Percentiles rank a stretch among this genome's conserved stretches.
These are phyloP conservation scores for Aspergillus sp. DNA, from an alignment of 2,329 filamentous ascomycete genomes.

Conservation along the genomic window DNA sequence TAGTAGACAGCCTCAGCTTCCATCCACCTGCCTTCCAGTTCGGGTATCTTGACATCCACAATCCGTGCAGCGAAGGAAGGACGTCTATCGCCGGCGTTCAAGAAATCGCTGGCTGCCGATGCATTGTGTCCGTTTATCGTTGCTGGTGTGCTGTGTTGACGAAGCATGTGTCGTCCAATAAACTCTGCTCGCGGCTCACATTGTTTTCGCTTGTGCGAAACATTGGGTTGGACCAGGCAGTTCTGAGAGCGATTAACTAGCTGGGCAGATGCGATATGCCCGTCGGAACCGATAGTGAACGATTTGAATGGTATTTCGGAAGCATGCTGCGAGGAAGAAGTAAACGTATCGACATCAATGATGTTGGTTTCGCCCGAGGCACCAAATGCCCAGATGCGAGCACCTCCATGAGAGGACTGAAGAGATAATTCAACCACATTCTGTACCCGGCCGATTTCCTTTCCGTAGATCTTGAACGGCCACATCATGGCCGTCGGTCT, in stretches of 20 bases:
- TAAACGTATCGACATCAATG: constrained; percentile 47
- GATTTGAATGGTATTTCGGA: constrained; percentile 24
- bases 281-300: constrained; percentile 26
- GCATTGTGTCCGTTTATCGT: constrained; percentile 8
- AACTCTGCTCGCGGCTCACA: constrained; percentile 23
- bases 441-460: constrained; percentile 47
- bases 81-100: constrained; percentile 15
- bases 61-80: constrained; percentile 38
- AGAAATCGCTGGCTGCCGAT: neutral
- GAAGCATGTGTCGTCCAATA: constrained; percentile 22
- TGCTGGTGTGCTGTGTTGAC: constrained; percentile 8
- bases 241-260: constrained; percentile 18
- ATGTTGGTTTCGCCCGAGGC: constrained; percentile 45
- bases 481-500: constrained; percentile 42
- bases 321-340: constrained; percentile 12
- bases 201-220: constrained; percentile 30
- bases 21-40: constrained; percentile 26
- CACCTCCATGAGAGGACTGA: constrained; percentile 40
- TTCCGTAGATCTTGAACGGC: constrained; percentile 53
- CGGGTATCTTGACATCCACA: constrained; percentile 37
- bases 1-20: constrained; percentile 13
- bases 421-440: constrained; percentile 54
- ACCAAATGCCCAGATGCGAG: constrained; percentile 56
- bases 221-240: constrained; percentile 5
- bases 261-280: constrained; percentile 23